Evolutionary conservation across 2,329 filamentous ascomycete species (phyloP), one percentile per base, ranked within the genome.

Genomic region (Botrytis fabae): DNA sequence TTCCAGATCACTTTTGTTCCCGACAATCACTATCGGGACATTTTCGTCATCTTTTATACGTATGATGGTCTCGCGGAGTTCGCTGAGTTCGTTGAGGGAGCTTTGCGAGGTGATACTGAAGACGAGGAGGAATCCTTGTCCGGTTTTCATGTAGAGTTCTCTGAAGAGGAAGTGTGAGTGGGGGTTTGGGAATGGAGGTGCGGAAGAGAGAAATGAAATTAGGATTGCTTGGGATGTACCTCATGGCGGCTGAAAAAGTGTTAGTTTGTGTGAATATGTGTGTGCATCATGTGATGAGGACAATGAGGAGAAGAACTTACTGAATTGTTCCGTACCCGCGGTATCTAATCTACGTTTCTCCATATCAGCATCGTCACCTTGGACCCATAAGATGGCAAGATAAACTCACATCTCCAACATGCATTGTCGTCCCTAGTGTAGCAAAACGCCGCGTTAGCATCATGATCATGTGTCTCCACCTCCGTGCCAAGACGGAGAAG

Each of bases 261-360:
- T 80, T 69, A 79, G 78, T 70, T 61, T 44, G 51, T 44, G 51
- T 44, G 42, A 4, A 20, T 44, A 57, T 57, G 51, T 57, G 2
- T 22, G 9, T 42, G 60, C 57, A 70, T 77, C 76, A 78, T 75
- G 76, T 80, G 78, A 76, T 70, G 28, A 35, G 35, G 2, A 5
- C 10, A 9, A 28, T n/a, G n/a, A 48, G n/a, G 38, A 42, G 25
- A 22, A n/a, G 66, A 60, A 76, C 89, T 86, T 84, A 92, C 90
- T 93, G 82, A 93, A 93, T 81, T 93, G 91, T 82, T 93, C 91
- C 78, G 91, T 93, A 72, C 91, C 91, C 77, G 91, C 91, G 44
- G 91, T 93, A 80, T 93, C 91, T 77, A 93, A 86, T 79, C 87
- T 89, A 70, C 12, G 75, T 51, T 73, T 35, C 14, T 22, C 54